Evolutionary conservation across 2,329 filamentous ascomycete species (phyloP).

Genomic region (Thermochaetoides dissita): DNA sequence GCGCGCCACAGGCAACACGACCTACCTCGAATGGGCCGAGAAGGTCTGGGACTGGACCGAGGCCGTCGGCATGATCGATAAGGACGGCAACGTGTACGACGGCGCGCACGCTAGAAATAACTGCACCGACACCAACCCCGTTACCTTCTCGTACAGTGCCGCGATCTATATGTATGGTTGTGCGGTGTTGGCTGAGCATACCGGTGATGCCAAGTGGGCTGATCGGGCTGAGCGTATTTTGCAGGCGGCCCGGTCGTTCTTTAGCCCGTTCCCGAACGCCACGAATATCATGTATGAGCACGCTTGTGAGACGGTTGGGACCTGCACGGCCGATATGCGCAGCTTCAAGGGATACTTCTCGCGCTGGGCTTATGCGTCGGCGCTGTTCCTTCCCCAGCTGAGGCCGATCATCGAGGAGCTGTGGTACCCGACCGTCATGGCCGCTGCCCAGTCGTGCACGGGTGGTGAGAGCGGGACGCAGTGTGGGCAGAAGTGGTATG

Average conservation of each 20-base stretch:
- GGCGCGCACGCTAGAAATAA: conserved; percentile 41
- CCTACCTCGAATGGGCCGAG: conserved; percentile 52
- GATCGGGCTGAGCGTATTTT: conserved; percentile 39
- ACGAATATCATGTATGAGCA: conserved; percentile 51
- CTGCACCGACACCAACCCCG: conserved; percentile 37
- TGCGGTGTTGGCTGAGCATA: conserved; percentile 49
- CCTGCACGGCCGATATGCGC: conserved; percentile 50
- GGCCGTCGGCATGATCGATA: conserved; percentile 42
- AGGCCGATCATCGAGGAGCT: conserved; percentile 30
- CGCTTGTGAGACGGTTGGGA: conserved; percentile 45
- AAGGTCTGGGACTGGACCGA: conserved; percentile 54
- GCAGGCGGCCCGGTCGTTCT: conserved; percentile 36
- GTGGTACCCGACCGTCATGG: conserved; percentile 37
- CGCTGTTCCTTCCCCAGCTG: conserved; percentile 42
- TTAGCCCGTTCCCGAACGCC: conserved; percentile 35
- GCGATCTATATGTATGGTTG: conserved; percentile 54
- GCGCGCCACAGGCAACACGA: conserved; percentile 52
- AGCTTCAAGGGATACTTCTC: conserved; percentile 56
- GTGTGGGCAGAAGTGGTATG: conserved; percentile 52
- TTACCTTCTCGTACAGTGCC: conserved; percentile 51
- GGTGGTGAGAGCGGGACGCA: conserved; percentile 36
- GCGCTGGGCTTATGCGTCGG: conserved; percentile 48
- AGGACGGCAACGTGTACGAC: conserved; percentile 43
- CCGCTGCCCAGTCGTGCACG: conserved; percentile 42
- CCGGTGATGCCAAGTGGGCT: conserved; percentile 38